Percentiles rank a stretch among this genome's conserved stretches.
Conservation (phyloP, 2,329 filamentous ascomycete genomes). For the Myriosclerotinia curreyana region DNA sequence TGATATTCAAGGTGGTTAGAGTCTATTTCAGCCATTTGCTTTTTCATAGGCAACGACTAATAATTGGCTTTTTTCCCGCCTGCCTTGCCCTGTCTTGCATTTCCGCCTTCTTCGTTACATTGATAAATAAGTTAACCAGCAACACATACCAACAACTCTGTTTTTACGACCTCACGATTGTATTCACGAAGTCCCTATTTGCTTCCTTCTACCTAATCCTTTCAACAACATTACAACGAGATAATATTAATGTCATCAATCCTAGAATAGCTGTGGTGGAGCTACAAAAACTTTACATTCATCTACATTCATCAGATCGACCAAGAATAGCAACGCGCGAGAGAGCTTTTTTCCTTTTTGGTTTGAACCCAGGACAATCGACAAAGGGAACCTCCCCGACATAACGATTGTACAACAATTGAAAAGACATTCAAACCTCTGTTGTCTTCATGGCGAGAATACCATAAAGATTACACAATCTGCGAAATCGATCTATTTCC, state of each 20-base stretch:
- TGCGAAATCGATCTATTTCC: slow-evolving; percentile 25
- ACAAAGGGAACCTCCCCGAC: slow-evolving; percentile 4
- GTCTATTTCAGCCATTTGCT: slow-evolving; percentile 12
- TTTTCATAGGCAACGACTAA: neutral
- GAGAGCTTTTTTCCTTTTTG: slow-evolving; percentile 10
- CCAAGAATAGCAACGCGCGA: slow-evolving; percentile 21
- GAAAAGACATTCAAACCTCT: slow-evolving; percentile 10
- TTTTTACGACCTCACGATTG: slow-evolving; percentile 12
- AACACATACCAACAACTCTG: neutral
- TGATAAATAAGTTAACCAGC: neutral
- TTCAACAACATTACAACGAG: slow-evolving; percentile 13
- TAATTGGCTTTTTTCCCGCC: neutral
- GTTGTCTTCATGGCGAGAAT: slow-evolving; percentile 36
- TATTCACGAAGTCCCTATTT: slow-evolving; percentile 5
- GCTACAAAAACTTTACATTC: slow-evolving; percentile 12
- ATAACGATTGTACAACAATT: neutral
- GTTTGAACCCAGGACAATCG: neutral
- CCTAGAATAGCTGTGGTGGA: slow-evolving; percentile 7
- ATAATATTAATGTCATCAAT: slow-evolving; percentile 19
- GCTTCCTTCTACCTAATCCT: slow-evolving; percentile 4
- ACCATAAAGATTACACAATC: slow-evolving; percentile 29
- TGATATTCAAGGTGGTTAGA: slow-evolving; percentile 6
- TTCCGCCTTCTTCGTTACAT: slow-evolving; percentile 1
- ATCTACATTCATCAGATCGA: slow-evolving; percentile 18
- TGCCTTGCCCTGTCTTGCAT: neutral